Percentiles rank a stretch among this genome's conserved stretches.
Conservation (phyloP, 2,329 filamentous ascomycete genomes). For the Ophiostoma ips region DNA sequence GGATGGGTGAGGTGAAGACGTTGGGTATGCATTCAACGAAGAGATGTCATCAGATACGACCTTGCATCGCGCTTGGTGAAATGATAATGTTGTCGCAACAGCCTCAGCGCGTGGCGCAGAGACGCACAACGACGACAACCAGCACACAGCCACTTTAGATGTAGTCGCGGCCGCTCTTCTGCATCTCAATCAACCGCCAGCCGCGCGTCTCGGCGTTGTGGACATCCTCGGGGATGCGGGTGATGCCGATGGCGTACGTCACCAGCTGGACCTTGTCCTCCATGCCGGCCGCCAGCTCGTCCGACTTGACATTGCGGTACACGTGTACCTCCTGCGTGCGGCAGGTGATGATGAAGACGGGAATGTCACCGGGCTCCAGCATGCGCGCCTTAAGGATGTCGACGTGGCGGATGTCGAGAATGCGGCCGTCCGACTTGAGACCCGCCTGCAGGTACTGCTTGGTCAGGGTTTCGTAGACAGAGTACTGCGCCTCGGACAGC, state of each 20-base stretch:
- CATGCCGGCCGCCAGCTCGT: constrained; percentile 87
- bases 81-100: no score
- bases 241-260: constrained; percentile 95
- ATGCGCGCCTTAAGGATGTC: constrained; percentile 73
- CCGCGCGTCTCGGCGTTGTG: constrained; percentile 93
- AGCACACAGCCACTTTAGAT: no score
- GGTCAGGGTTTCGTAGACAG: constrained; percentile 90
- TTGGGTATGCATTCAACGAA: not conserved
- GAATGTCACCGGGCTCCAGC: constrained; percentile 73
- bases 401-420: constrained; percentile 88
- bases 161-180: constrained; percentile 92
- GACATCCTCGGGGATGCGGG: constrained; percentile 84
- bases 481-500: constrained; percentile 92
- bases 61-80: no score
- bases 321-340: constrained; percentile 96
- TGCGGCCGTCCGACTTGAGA: constrained; percentile 85
- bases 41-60: no score
- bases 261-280: constrained; percentile 98
- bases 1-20: not conserved
- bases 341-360: constrained; percentile 94
- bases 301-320: constrained; percentile 82
- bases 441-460: constrained; percentile 92
- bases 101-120: not conserved
- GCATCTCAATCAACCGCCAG: constrained; percentile 95
- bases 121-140: not conserved